phyloP scores from a whole-genome alignment of 108 stramenopile species.

The Conticribra weissflogii region DNA sequence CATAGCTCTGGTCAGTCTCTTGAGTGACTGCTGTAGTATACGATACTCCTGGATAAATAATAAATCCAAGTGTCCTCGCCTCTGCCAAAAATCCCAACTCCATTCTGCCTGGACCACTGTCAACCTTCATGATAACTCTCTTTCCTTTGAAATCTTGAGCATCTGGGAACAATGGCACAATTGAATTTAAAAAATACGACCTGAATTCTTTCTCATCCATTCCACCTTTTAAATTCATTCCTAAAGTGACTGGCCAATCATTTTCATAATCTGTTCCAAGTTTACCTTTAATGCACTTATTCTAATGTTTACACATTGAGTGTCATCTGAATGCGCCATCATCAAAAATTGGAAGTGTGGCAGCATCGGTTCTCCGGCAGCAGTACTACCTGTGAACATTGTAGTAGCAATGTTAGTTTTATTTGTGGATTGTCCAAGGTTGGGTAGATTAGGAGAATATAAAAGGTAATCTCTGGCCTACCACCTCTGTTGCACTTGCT shows the following conservation, averaged over 20 bases:
- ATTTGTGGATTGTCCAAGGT: conserved; percentile 6
- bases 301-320: conserved; percentile 1
- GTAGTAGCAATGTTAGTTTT: conserved; percentile 5
- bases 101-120: too few species aligned
- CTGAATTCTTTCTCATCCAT: too few species aligned
- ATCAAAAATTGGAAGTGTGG: conserved; percentile 23
- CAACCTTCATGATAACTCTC: too few species aligned
- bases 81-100: conserved; percentile 11
- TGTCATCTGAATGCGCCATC: conserved; percentile 21
- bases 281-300: conserved; percentile 9
- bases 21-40: conserved; percentile 30
- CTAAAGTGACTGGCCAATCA: conserved; percentile 3
- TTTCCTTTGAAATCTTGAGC: conserved; percentile 17
- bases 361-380: conserved; percentile 8
- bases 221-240: conserved; percentile 26
- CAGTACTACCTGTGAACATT: conserved; percentile 17
- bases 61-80: conserved; percentile 10
- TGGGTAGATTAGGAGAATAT: conserved; percentile 8
- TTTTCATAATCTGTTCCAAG: conserved; percentile 9
- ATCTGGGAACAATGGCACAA: conserved; percentile 28
- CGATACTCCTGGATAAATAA: conserved; percentile 17
- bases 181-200: conserved; percentile 16
- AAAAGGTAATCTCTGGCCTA: conserved; percentile 12
- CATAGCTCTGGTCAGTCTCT: too few species aligned
- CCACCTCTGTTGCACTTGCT: conserved; percentile 16